Percentiles rank a stretch among this genome's conserved stretches.
Conservation (phyloP, 306 rosid species). For the Fragaria vesca region DNA sequence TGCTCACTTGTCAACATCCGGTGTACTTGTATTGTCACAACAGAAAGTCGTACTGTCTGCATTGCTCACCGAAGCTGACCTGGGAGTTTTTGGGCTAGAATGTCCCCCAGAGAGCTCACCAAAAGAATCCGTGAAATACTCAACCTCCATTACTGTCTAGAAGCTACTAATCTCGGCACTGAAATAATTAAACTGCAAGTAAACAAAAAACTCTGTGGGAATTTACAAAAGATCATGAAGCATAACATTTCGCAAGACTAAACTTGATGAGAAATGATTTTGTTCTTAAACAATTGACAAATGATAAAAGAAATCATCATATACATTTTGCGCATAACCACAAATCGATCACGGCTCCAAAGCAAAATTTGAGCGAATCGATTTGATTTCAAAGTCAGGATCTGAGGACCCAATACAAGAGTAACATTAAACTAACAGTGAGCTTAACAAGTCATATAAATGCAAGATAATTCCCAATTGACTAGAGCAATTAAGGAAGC, state of each 20-base stretch:
- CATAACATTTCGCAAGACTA: no score
- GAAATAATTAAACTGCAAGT: background rate
- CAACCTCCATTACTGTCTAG: slow-evolving; percentile 20
- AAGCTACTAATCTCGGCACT: background rate
- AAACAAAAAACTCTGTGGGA: background rate
- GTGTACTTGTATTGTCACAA: background rate
- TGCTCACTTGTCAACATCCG: slow-evolving; percentile 14
- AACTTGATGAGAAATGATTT: background rate
- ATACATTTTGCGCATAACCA: background rate
- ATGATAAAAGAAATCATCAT: background rate
- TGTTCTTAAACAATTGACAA: background rate
- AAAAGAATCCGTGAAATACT: slow-evolving; percentile 2
- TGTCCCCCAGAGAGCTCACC: background rate
- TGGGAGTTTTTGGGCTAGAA: slow-evolving; percentile 15
- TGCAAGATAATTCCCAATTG: background rate
- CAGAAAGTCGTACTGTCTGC: slow-evolving; percentile 9
- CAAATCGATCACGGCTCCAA: background rate
- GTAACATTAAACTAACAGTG: background rate
- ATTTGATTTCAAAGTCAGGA: background rate
- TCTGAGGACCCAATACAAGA: background rate
- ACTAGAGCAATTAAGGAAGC: background rate
- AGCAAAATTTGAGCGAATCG: background rate
- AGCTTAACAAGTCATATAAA: background rate
- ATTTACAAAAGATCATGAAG: no score
- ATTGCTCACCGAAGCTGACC: background rate